Percentiles rank a stretch among this genome's conserved stretches.
Conservation (phyloP, 2,329 filamentous ascomycete species). For the Corynespora cassiicola region DNA sequence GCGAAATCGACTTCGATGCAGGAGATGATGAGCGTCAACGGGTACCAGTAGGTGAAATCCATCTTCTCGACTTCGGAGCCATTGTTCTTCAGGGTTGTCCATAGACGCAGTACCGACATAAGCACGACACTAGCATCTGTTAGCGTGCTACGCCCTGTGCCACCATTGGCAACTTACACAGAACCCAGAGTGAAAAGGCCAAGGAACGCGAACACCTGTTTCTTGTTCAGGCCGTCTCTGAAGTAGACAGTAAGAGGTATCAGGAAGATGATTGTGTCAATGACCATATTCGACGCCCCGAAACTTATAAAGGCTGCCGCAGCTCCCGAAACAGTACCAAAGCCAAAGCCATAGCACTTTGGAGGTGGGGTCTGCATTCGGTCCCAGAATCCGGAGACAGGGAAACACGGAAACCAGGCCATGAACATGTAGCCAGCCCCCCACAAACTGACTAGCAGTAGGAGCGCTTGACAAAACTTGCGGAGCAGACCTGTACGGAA, state of each 20-base stretch:
- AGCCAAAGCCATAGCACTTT: constrained; percentile 36
- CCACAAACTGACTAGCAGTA: constrained; percentile 29
- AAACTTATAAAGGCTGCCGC: constrained; percentile 27
- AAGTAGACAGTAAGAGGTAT: constrained; percentile 36
- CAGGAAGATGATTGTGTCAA: constrained; percentile 36
- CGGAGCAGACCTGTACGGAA: constrained; percentile 30
- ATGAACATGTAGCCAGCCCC: constrained; percentile 34
- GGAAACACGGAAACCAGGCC: constrained; percentile 38
- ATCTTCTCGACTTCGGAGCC: constrained; percentile 14
- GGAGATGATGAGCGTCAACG: constrained; percentile 34
- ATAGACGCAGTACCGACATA: constrained; percentile 36
- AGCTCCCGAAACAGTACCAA: constrained; percentile 15
- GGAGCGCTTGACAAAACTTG: constrained; percentile 17
- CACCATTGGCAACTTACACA: constrained; percentile 18
- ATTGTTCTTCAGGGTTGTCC: constrained; percentile 29
- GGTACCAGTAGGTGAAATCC: constrained; percentile 42
- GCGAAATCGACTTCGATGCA: constrained; percentile 43
- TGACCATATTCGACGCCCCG: constrained; percentile 35
- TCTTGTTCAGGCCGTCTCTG: constrained; percentile 23
- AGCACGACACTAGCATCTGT: constrained; percentile 29
- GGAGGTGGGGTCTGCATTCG: constrained; percentile 12
- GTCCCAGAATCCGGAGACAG: constrained; percentile 31
- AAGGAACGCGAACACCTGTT: constrained; percentile 32
- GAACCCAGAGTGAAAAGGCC: constrained; percentile 33
- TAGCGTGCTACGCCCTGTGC: constrained; percentile 2